These are phyloP conservation scores for Houttuynia cordata DNA, from an alignment of 164 flowering plant genomes.

Conservation along the genomic window DNA sequence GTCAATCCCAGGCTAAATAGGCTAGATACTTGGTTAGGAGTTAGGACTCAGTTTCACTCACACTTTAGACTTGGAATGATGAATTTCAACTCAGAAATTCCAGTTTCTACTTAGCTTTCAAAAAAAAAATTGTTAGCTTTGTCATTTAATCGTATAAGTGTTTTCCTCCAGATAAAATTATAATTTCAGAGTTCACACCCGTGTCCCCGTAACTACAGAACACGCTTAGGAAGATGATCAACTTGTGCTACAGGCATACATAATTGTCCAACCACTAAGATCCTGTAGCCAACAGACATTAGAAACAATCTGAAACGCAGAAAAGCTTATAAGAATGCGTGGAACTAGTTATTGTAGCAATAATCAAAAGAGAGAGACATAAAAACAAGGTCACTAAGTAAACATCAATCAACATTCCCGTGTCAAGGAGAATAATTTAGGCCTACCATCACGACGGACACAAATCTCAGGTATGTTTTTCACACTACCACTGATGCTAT, in stretches of 20 bases:
- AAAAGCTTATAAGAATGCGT: too few relatives aligned
- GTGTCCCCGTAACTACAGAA: too few relatives aligned
- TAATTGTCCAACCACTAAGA: too few relatives aligned
- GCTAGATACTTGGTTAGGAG: background rate
- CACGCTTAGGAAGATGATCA: too few relatives aligned
- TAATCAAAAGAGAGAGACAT: too few relatives aligned
- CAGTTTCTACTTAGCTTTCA: too few relatives aligned
- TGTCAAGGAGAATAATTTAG: background rate
- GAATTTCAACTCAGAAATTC: background rate
- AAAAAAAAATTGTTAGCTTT: background rate
- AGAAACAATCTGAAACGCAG: too few relatives aligned
- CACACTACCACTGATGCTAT: constrained; percentile 70
- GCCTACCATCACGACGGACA: constrained; percentile 81
- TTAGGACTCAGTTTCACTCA: background rate
- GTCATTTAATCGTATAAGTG: background rate
- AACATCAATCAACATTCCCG: background rate
- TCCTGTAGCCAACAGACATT: too few relatives aligned
- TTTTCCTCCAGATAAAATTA: background rate
- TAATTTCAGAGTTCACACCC: too few relatives aligned
- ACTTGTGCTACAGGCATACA: too few relatives aligned
- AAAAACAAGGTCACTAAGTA: too few relatives aligned
- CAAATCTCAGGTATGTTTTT: constrained; percentile 84
- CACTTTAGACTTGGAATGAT: background rate
- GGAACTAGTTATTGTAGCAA: background rate
- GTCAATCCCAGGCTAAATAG: too few relatives aligned